phyloP scores from a whole-genome alignment of 768 basidiomycete species.

The Clitopilus hobsonii region DNA sequence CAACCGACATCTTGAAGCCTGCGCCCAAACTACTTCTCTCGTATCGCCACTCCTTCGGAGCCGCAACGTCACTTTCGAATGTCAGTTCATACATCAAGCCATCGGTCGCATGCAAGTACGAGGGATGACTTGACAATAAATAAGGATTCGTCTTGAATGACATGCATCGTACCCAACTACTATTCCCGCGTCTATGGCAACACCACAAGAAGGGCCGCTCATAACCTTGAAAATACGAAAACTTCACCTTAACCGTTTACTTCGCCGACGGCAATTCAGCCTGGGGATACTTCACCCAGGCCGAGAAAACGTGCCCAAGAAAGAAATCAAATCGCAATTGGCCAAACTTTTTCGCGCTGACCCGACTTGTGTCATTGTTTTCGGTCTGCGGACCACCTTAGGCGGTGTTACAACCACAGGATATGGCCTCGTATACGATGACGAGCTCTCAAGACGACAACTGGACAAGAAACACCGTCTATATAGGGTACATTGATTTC shows the following conservation, averaged over 20 bases:
- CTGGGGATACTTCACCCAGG: neutral
- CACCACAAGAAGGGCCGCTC: neutral
- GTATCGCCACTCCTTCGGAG: too few relatives aligned
- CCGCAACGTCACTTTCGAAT: neutral
- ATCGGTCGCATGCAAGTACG: too few relatives aligned
- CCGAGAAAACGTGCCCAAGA: neutral
- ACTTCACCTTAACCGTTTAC: neutral
- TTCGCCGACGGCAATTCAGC: neutral
- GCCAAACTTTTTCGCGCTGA: neutral
- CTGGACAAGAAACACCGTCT: too few relatives aligned
- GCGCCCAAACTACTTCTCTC: neutral
- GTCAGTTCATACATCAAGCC: too few relatives aligned
- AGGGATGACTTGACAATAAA: too few relatives aligned
- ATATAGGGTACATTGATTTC: too few relatives aligned
- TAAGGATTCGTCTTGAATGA: too few relatives aligned
- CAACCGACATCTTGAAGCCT: neutral
- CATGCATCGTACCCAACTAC: too few relatives aligned
- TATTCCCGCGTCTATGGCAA: neutral
- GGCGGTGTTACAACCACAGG: too few relatives aligned
- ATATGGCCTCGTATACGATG: too few relatives aligned
- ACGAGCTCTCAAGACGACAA: too few relatives aligned
- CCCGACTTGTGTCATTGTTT: neutral
- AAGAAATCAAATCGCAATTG: neutral
- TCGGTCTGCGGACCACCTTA: neutral
- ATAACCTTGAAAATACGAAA: neutral